Evolutionary conservation across 1,284 basidiomycete species (phyloP), one percentile per base, ranked within the genome.

Genomic region (Tylopilus sp.): DNA sequence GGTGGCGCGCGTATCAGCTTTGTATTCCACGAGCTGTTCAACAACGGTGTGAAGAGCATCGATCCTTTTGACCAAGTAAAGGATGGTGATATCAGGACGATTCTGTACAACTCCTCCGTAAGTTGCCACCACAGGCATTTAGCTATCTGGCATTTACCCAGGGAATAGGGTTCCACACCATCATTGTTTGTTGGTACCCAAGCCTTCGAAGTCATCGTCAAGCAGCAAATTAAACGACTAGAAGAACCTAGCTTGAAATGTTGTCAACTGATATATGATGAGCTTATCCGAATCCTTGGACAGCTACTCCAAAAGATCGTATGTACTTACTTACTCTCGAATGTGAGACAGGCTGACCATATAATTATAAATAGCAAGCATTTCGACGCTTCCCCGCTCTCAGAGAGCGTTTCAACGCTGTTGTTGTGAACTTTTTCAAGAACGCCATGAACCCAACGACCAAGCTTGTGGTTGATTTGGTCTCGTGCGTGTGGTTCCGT

Each of bases 51-150:
- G 66, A 95, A 89, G 77, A 84, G 77, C 55, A 93, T 98, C 64
- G 96, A 99, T 75, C 96, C 96, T 2, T 99, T 97, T 63, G 96
- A 99, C 70, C 91, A 95, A 71, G 92, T 97, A 55, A 97, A 98
- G 72, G 96, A 99, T 66, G 91, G 94, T 25, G 96, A 99, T 71
- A 97, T 99, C 66, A 81, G 96, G 41, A 94, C 86, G 2, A 89
- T 97, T 58, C 71, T 98, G 46, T 99, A 98, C 76, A 99, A 98
- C 74, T 97, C 95, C 53, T 96, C 92, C 23, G 89, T 90, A 55
- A 59, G 85, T 77, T 40, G 21, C 21, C 13, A 15, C 25, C 34
- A 4, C 9, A 11, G 28, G 18, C 29, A 45, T 23, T 12, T 35
- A 28, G n/a, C 35, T 41, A 15, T 29, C n/a, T 29, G 12, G 19